Evolutionary conservation across 176 grass and related monocot species (phyloP).

Genomic region (Lolium rigidum): DNA sequence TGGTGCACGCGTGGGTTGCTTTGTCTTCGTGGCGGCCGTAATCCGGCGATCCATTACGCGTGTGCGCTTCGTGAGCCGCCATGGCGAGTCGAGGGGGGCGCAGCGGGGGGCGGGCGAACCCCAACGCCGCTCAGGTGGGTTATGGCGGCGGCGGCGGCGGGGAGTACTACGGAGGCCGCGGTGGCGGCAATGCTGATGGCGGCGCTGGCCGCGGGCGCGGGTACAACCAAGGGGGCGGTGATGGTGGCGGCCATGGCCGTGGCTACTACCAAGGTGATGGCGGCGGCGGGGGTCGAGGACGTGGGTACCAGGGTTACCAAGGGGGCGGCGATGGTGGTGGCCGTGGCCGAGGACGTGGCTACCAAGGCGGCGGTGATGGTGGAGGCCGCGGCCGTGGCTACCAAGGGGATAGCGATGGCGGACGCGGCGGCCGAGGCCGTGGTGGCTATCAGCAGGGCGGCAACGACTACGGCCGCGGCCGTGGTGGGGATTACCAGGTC

Average conservation of each 20-base stretch:
- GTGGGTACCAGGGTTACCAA: not conserved
- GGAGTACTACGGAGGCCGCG: not conserved
- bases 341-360: not conserved
- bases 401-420: not conserved
- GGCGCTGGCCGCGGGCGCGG: not conserved
- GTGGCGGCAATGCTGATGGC: not conserved
- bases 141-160: not conserved
- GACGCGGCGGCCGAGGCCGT: not conserved
- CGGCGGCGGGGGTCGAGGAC: not conserved
- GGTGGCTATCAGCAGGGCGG: not conserved
- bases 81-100: not conserved
- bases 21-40: not conserved
- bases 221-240: conserved; percentile 1
- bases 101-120: not conserved
- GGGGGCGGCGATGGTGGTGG: not conserved
- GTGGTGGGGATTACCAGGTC: not conserved
- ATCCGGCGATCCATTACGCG: not conserved
- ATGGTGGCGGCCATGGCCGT: not conserved
- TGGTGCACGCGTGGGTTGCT: not conserved
- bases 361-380: not conserved
- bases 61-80: not conserved
- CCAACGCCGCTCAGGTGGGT: not conserved
- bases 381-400: not conserved
- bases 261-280: not conserved
- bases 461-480: not conserved